Base-by-base conservation (phyloP, 768 basidiomycete genomes). In the Lactifluus piperatus region DNA sequence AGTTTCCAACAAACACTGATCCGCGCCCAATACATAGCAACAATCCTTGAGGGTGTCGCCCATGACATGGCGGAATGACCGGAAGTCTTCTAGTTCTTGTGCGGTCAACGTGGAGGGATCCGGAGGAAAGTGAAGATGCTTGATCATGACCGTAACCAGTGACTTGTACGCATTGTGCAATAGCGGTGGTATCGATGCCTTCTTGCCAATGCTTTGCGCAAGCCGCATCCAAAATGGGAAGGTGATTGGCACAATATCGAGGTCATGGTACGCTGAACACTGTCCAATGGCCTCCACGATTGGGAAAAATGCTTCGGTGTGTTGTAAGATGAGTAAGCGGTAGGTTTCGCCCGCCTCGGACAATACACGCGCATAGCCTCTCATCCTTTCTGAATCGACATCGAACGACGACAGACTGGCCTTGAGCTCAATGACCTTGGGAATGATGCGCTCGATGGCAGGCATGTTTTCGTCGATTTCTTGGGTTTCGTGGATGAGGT, bases 31-130 rank as follows among this genome's bases (percentile, higher is more conserved):
- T 48, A 99, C 93, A 63, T 86, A 81, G 72, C 97, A 99, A 69
- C 97, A 98, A 69, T 99, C 97, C 73, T 99, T 99, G 63, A 99
- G 79, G 4, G 97, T 98, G 70, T 99, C 94, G 39, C 97, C 97
- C 91, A 99, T 98, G 61, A 94, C 85, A 75, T 99, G 97, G 49
- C 97, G 80, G 77, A 99, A 99, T 4, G 84, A 81, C 22, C 97
- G 82, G 79, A 98, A 99, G 66, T 88, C 86, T 56, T 99, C 97
- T 5, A 86, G 81, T 70, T 97, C 97, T 72, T 94, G 91, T 18
- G 85, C 83, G 20, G 80, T 77, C 65, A 94, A 70, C 44, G 80
- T 71, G 18, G 75, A 69, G 10, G 80, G 67, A 62, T 97, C 92
- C 6, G 81, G 66, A 18, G 97, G 94, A 73, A 97, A 98, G 68